Base-by-base conservation (phyloP, 768 basidiomycete genomes). In the Tricholoma sp. region DNA sequence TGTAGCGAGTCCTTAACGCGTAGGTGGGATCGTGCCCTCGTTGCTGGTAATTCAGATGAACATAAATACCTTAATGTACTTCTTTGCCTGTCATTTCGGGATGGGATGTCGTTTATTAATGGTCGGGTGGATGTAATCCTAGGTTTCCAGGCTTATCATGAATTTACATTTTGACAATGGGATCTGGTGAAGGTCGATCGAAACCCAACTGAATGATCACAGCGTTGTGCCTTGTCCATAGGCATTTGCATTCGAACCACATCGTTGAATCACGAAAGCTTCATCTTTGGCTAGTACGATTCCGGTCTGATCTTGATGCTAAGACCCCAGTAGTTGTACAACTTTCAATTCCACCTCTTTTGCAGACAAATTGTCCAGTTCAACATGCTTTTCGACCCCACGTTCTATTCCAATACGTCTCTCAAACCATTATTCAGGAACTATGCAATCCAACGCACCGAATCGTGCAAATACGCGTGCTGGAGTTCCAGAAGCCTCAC, bases 391-490 rank as follows among this genome's bases (percentile, higher is more conserved):
- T 74, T 94, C 91, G 19, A 86, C 79, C 49, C 91, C 91, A 54
- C 80, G 82, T 71, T 92, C 91, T 94, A 69, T 22, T 29, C 50
- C 46, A 50, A 61, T 57, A 57, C 58, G 35, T 57, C 35, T 56
- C 32, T 52, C 45, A 52, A 37, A 45, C 34, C 34, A 31, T 54
- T 47, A 54, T 9, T 27, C 1, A 27, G 47, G n/a, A 50, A n/a
- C 8, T 50, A 9, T 29, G 29, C 8, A 31, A 50, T 31, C 59
- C 14, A 37, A 71, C 89, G 70, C 73, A 94, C 91, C 91, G 67
- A 90, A 94, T 66, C 91, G 79, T 54, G 88, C 91, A 79, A 92
- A 94, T 49, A 82, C 83, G 66, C 91, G 79, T 59, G 90, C 90
- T 35, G 89, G 89, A 7, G 89, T 91, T 35, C 85, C 88, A 54